Percentiles rank a stretch among this genome's conserved stretches.
phyloP scores from a whole-genome alignment of 257 asterid species.

The Solanum ahanhuiri region DNA sequence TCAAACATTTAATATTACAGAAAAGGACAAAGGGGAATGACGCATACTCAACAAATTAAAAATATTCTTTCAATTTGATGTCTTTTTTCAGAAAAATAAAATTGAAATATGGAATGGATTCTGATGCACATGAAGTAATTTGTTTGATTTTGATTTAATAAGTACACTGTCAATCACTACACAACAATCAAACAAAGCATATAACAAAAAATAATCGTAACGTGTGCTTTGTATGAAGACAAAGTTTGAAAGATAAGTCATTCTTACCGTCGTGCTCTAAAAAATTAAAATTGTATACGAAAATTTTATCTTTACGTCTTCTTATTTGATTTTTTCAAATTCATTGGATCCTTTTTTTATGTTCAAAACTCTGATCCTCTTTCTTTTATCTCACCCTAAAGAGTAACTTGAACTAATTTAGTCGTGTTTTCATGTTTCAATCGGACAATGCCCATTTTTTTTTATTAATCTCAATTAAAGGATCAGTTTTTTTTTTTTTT shows the following conservation, averaged over 20 bases:
- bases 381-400: neutral
- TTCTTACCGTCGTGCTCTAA: accelerated
- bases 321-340: neutral
- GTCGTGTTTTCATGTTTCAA: neutral
- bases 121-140: slow-evolving; percentile 22
- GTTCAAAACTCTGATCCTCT: neutral
- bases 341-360: neutral
- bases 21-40: slow-evolving; percentile 14
- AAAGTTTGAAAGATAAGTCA: neutral
- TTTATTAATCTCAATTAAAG: neutral
- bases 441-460: neutral
- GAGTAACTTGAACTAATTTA: neutral
- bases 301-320: neutral
- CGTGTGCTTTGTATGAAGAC: neutral
- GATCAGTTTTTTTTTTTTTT: neutral
- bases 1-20: neutral
- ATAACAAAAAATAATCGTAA: neutral
- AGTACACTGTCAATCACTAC: neutral
- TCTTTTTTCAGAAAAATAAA: neutral
- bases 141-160: neutral
- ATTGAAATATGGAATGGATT: slow-evolving; percentile 18
- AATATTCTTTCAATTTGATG: slow-evolving; percentile 1
- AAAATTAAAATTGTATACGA: neutral
- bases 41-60: slow-evolving; percentile 6
- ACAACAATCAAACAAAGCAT: neutral